Conservation (phyloP, 2,329 filamentous ascomycete genomes). For the Nigrospora sphaerica region DNA sequence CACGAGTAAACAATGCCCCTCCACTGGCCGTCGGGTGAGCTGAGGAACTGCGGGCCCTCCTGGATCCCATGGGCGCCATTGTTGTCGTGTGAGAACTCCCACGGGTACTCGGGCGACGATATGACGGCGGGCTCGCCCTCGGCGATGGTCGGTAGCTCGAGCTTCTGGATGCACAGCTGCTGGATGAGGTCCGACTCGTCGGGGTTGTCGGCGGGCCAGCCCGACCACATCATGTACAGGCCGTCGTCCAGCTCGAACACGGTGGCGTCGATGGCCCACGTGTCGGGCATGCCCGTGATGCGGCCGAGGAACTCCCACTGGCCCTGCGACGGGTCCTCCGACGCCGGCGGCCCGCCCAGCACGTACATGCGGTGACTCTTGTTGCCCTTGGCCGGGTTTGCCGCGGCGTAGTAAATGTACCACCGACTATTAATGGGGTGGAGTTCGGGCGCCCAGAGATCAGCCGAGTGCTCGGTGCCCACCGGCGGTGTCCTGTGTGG, state of each 20-base stretch:
- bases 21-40: slow-evolving; percentile 19
- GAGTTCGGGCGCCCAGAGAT: slow-evolving; percentile 25
- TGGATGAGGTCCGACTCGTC: slow-evolving; percentile 16
- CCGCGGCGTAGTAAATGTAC: slow-evolving; percentile 26
- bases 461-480: slow-evolving; percentile 20
- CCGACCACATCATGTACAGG: slow-evolving; percentile 23
- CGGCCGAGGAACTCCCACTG: slow-evolving; percentile 23
- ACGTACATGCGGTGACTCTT: slow-evolving; percentile 25
- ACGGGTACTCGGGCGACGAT: slow-evolving; percentile 14
- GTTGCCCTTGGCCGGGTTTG: slow-evolving; percentile 17
- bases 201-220: slow-evolving; percentile 18
- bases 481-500: slow-evolving; percentile 17
- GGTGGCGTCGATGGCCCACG: slow-evolving; percentile 26
- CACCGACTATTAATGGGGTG: slow-evolving; percentile 21
- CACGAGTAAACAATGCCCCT: slow-evolving; percentile 21
- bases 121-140: slow-evolving; percentile 12
- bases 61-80: slow-evolving; percentile 22
- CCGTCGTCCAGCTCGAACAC: slow-evolving; percentile 17
- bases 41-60: slow-evolving; percentile 24
- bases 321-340: slow-evolving; percentile 16
- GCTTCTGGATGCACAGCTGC: slow-evolving; percentile 19
- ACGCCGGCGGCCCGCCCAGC: slow-evolving; percentile 17
- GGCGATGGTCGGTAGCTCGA: slow-evolving; percentile 16
- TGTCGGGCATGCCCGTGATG: slow-evolving; percentile 17
- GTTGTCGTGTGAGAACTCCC: slow-evolving; percentile 21